Evolutionary conservation across 2,329 filamentous ascomycete species (phyloP), one percentile per base, ranked within the genome.

Genomic region (Alternaria sp.): DNA sequence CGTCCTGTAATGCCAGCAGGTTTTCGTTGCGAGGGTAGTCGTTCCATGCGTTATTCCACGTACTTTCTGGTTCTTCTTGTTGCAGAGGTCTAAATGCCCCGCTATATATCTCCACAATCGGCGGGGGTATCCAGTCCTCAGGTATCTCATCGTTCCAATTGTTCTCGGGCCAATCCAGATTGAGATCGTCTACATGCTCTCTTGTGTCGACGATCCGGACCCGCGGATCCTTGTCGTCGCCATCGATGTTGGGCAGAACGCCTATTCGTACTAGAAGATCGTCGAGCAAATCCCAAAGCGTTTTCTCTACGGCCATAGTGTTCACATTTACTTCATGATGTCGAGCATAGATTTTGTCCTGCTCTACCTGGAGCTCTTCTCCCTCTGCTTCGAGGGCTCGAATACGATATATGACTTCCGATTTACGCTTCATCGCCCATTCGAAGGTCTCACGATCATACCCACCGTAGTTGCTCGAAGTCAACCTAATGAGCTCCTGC

Each of bases 151-250:
- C 32, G 32, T 36, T 36, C 32, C 32, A 36, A 36, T 36, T 36
- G 2, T 36, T n/a, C 32, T 36, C 32, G 1, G 32, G 2, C 32
- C 32, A 36, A n/a, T 36, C 2, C 32, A 36, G 0, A 4, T 3
- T 36, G 2, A 0, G 2, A 36, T 3, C 32, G 32, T 36, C 32
- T 5, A 1, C 32, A 0, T 0, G 32, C 1, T n/a, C 32, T 36
- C 2, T 36, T 36, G 32, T 2, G 2, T 3, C 1, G 4, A 36
- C 1, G 0, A 36, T 3, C 3, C 4, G 32, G 32, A 36, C 32
- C 32, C 32, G 1, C 32, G 32, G 32, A n/a, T 36, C 5, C 32
- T 36, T 2, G 32, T 36, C 32, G 32, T 2, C 2, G 32, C 1
- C 32, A n/a, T 36, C 32, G 15, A 36, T 3, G 3, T 2, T 3